A percentile compares a stretch with the other conserved stretches of the same genome.
These are phyloP conservation scores for Viola odorata DNA, from an alignment of 345 rosid species.

Conservation along the genomic window DNA sequence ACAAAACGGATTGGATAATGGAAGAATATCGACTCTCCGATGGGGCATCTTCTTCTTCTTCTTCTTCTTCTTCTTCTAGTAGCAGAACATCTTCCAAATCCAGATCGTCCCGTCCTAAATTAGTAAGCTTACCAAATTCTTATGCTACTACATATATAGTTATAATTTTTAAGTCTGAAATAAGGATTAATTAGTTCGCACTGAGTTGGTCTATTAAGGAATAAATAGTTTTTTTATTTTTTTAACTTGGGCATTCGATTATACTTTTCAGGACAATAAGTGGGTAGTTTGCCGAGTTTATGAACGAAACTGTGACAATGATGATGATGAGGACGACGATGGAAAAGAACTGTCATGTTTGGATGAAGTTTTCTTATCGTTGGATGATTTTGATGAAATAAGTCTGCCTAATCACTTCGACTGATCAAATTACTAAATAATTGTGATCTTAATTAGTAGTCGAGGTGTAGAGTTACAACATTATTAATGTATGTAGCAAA, in stretches of 20 bases:
- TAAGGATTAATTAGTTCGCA: too few species aligned
- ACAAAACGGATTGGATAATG: conserved; percentile 73
- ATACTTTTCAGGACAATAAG: conserved; percentile 62
- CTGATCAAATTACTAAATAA: background rate
- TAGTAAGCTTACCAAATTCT: conserved; percentile 17
- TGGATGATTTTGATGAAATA: conserved; percentile 92
- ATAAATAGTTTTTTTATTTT: too few species aligned
- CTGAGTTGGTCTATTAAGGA: too few species aligned
- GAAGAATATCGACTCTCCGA: conserved; percentile 67
- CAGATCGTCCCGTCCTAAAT: conserved; percentile 29
- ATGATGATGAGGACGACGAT: conserved; percentile 40
- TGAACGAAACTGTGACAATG: conserved; percentile 45
- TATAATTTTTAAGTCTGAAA: too few species aligned
- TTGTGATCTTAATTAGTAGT: background rate
- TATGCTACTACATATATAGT: too few species aligned
- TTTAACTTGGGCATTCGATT: too few species aligned
- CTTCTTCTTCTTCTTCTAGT: conserved; percentile 24
- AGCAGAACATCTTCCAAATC: conserved; percentile 50
- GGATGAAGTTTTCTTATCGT: conserved; percentile 87
- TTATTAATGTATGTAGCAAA: background rate
- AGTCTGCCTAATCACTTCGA: conserved; percentile 52
- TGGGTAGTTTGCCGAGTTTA: conserved; percentile 91
- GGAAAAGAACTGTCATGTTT: conserved; percentile 79
- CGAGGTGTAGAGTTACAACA: background rate
- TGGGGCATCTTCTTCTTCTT: conserved; percentile 24